Evolutionary conservation across 73 alveolate genomes (phyloP).

Genomic region (Stentor coeruleus): DNA sequence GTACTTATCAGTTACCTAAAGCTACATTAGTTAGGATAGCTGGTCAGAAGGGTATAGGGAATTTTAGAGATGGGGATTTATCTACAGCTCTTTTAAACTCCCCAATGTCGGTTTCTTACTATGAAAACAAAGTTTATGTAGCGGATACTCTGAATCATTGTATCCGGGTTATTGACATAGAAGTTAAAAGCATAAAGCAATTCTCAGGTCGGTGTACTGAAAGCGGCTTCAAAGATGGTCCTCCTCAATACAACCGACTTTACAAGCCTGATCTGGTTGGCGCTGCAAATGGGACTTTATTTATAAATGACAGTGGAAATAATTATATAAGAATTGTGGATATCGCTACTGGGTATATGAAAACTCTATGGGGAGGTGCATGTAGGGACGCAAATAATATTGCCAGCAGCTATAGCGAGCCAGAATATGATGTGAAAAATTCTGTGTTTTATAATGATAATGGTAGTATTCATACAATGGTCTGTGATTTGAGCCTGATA

Average conservation of each 20-base stretch:
- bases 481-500: background rate
- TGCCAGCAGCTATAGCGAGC: background rate
- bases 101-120: background rate
- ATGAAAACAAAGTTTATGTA: background rate
- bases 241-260: background rate
- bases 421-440: background rate
- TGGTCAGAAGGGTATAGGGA: background rate
- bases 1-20: background rate
- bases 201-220: conserved; percentile 18
- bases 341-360: background rate
- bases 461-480: background rate
- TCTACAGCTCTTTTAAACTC: background rate
- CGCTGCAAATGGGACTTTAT: background rate
- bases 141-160: conserved; percentile 13
- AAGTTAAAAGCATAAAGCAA: background rate
- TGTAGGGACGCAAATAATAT: background rate
- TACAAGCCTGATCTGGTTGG: conserved; percentile 14
- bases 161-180: background rate
- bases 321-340: background rate
- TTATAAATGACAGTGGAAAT: background rate
- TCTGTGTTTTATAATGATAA: background rate
- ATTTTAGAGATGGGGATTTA: conserved; percentile 12
- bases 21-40: background rate
- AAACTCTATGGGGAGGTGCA: conserved; percentile 22
- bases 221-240: conserved; percentile 22